phyloP scores from a whole-genome alignment of 805 yeast genomes.

The Saccharomyces eubayanus region DNA sequence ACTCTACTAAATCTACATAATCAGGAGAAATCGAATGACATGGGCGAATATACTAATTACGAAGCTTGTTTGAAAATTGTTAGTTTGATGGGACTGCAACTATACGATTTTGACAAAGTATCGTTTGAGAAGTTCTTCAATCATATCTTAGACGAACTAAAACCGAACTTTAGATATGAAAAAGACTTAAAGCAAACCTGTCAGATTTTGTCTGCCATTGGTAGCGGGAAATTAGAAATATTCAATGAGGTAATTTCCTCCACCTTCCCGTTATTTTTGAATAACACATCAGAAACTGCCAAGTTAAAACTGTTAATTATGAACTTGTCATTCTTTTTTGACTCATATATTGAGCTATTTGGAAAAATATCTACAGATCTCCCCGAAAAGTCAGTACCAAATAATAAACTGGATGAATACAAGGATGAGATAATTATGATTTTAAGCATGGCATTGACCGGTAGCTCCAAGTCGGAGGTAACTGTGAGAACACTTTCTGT shows the following conservation, averaged over 20 bases:
- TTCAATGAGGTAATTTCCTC: conserved; percentile 44
- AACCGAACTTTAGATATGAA: conserved; percentile 41
- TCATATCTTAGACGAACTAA: conserved; percentile 42
- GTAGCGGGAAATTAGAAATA: conserved; percentile 38
- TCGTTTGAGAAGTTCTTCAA: conserved; percentile 34
- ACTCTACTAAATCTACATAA: conserved; percentile 5
- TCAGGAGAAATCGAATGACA: not conserved
- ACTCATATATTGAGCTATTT: conserved; percentile 41
- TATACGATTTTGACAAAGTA: conserved; percentile 26
- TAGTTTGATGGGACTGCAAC: conserved; percentile 12
- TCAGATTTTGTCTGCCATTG: conserved; percentile 47
- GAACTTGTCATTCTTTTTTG: conserved; percentile 50
- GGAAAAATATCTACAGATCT: conserved; percentile 17
- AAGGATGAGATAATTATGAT: conserved; percentile 64
- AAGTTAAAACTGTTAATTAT: conserved; percentile 53
- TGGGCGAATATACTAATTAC: conserved; percentile 23
- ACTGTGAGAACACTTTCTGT: conserved; percentile 60
- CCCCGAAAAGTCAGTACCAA: conserved; percentile 4
- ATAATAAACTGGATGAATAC: conserved; percentile 36
- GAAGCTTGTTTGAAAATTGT: conserved; percentile 34
- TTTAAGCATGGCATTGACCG: conserved; percentile 59
- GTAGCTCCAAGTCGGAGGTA: conserved; percentile 59
- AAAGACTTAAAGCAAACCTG: conserved; percentile 59
- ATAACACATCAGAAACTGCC: conserved; percentile 37
- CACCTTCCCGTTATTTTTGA: conserved; percentile 38